Base-by-base conservation (phyloP, 768 basidiomycete species). In the Saitozyma sp. region DNA sequence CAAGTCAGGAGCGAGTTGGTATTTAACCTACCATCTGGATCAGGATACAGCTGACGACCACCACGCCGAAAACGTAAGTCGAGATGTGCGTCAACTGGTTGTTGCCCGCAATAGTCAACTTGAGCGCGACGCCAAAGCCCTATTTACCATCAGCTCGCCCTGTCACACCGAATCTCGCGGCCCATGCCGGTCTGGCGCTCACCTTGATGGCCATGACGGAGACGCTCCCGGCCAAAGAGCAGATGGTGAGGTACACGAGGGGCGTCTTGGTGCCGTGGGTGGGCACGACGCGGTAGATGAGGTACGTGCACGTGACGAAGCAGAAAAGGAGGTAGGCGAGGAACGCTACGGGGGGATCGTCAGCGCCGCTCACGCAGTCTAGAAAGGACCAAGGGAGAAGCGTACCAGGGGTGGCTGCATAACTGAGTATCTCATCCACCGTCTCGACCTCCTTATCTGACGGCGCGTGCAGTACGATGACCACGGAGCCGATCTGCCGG, bases 171-270 rank as follows among this genome's bases (percentile, higher is more conserved):
- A 29, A 29, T 29, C 29, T 29, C 29, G 29, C 29, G 29, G 29
- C 29, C 29, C 29, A 29, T 29, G 29, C 29, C 29, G 29, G 29
- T 29, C 29, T 29, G 29, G 5, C 29, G 29, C 75, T 49, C 55
- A 79, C 79, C 73, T 99, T 99, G 84, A 97, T 90, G 48, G 92
- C 89, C 96, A 99, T 98, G 81, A 98, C 87, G n/a, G 92, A 92
- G 50, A 99, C 87, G 39, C 91, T 93, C 10, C 96, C 96, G 50
- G 92, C 92, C 61, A 97, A 79, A 10, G 94, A 97, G 80, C 96
- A 98, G 73, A 99, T 95, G 37, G 93, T 93, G 66, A 98, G 85
- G 81, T 96, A 98, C 39, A 96, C 89, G 64, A 92, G 69, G 2
- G 96, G 96, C 66, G 89, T 93, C 59, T 86, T 85, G 50, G 88